These are phyloP conservation scores for Phaeosphaeria sp. DNA, from an alignment of 2,329 filamentous ascomycete species.

Conservation along the genomic window DNA sequence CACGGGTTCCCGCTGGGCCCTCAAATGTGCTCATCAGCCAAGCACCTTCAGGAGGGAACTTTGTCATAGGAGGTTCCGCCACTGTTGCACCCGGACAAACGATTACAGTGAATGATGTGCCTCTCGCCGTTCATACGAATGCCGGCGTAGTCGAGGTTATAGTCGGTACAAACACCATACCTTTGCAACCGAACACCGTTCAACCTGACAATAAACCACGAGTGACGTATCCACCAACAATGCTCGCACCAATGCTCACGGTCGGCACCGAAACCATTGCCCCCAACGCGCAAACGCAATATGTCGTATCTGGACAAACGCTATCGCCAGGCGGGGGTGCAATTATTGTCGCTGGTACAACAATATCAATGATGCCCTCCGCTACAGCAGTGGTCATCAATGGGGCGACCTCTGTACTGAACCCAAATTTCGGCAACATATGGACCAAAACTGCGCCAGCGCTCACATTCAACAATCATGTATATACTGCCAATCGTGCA, in stretches of 20 bases:
- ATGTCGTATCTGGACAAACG: conserved; percentile 39
- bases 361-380: conserved; percentile 42
- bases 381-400: conserved; percentile 47
- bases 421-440: conserved; percentile 21
- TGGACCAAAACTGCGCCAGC: conserved; percentile 35
- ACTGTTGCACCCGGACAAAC: conserved; percentile 27
- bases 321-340: conserved; percentile 42
- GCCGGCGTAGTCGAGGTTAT: conserved; percentile 27
- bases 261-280: conserved; percentile 28
- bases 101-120: conserved; percentile 30
- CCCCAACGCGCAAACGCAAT: conserved; percentile 31
- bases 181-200: conserved; percentile 11
- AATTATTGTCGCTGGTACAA: conserved; percentile 46
- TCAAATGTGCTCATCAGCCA: conserved; percentile 25
- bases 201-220: conserved; percentile 1
- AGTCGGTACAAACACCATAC: conserved; percentile 25
- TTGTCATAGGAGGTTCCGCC: conserved; percentile 28
- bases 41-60: conserved; percentile 14
- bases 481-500: conserved; percentile 52
- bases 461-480: conserved; percentile 44
- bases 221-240: conserved; percentile 22
- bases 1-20: conserved; percentile 22
- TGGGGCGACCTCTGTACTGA: conserved; percentile 32
- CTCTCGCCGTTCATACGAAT: conserved; percentile 33
- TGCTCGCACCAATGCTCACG: conserved; percentile 24